Conservation (phyloP, 2,329 filamentous ascomycete genomes). For the Coniochaeta pulveracea region DNA sequence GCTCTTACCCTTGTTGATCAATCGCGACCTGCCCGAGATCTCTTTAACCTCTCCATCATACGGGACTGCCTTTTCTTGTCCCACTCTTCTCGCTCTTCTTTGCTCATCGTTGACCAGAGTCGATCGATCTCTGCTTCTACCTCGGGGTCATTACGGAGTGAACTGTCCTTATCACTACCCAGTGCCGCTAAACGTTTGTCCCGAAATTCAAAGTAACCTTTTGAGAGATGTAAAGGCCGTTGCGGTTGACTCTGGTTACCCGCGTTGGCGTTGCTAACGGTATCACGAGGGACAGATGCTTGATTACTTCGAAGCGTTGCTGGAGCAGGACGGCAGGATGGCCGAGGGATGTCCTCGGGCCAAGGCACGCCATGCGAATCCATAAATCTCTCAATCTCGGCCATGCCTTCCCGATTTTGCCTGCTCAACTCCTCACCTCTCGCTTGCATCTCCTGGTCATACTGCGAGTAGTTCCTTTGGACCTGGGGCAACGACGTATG, state of each 20-base stretch:
- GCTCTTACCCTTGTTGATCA: no score
- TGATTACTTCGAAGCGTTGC: neutral
- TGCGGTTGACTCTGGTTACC: neutral
- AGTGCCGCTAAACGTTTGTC: neutral
- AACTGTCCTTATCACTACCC: neutral
- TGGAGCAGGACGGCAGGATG: no score
- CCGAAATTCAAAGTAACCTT: neutral
- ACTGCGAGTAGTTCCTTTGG: no score
- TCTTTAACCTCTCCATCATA: neutral
- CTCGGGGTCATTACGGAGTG: neutral
- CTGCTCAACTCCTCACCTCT: no score
- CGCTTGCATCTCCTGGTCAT: no score
- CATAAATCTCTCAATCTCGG: no score
- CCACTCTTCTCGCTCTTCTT: neutral
- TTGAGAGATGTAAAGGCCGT: neutral
- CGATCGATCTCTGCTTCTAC: neutral
- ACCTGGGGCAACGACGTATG: no score
- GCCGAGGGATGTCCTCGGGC: no score
- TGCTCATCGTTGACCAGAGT: neutral
- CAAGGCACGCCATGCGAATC: no score
- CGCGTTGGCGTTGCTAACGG: neutral
- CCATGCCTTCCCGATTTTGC: no score
- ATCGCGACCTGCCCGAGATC: neutral
- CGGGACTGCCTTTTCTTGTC: neutral
- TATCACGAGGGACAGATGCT: neutral